Evolutionary conservation across 2,329 filamentous ascomycete genomes (phyloP).

Genomic region (Botrytis deweyae): DNA sequence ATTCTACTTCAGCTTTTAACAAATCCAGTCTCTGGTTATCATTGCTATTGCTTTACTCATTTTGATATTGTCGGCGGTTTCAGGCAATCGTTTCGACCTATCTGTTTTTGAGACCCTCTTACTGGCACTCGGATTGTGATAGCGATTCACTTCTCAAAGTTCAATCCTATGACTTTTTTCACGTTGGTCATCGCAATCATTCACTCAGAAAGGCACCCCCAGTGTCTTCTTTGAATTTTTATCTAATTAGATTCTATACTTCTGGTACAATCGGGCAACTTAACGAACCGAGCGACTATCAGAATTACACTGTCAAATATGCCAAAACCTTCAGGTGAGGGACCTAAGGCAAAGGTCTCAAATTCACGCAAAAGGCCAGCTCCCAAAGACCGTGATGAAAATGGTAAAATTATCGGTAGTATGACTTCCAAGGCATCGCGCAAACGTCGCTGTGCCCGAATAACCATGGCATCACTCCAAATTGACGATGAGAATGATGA

Average conservation of each 20-base stretch:
- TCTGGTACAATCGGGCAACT: background rate
- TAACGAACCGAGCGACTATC: background rate
- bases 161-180: background rate
- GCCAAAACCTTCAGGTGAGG: background rate
- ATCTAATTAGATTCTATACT: too few species aligned
- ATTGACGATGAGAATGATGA: constrained; percentile 23
- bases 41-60: background rate
- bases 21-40: background rate
- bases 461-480: constrained; percentile 18
- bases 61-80: background rate
- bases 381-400: background rate
- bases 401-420: constrained; percentile 2
- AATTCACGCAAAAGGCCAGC: background rate
- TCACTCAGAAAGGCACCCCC: background rate
- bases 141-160: background rate
- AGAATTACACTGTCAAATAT: background rate
- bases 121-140: background rate
- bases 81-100: background rate
- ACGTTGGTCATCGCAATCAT: background rate
- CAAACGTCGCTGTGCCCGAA: constrained; percentile 1
- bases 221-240: background rate
- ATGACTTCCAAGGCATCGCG: constrained; percentile 15
- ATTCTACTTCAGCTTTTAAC: background rate
- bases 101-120: background rate
- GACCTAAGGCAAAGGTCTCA: background rate